Base-by-base conservation (phyloP, 1,284 basidiomycete species). In the Puccinia novopanici region DNA sequence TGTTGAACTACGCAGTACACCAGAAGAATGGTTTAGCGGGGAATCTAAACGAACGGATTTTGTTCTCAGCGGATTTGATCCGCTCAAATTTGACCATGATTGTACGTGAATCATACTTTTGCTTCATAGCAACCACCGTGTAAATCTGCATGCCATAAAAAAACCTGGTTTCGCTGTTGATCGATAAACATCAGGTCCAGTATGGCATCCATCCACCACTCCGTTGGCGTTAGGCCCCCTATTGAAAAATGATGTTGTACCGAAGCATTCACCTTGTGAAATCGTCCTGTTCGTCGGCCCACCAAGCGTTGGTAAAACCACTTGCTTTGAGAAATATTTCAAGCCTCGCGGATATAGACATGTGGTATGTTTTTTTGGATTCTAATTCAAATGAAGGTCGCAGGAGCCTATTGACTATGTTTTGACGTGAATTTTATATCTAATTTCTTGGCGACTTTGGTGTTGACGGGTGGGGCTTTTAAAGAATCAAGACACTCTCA, bases 241-340 rank as follows among this genome's bases (percentile, higher is more conserved):
- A 2, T 4, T 83, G 85, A 0, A 83, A 84, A 27, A 81, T 83
- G 54, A 82, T 84, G 24, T 82, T 82, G 19, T 30, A 13, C 71
- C 71, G 24, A 82, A 82, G 12, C 57, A 65, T n/a, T 48, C 67
- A 9, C 34, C 61, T 63, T 82, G 84, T 73, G 88, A 89, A 81
- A 87, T 97, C 1, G 90, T 98, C 1, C 82, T 98, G 9, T 94
- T 98, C 83, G 92, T 94, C 8, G 96, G 95, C 17, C 91, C 90
- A 76, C 95, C 96, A 0, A 91, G 91, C 70, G 87, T 93, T 0
- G 95, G 95, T 61, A 98, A 98, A 86, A 91, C 93, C 0, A 89
- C 90, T 0, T 92, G 95, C 85, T 98, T 89, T 86, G 87, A 87
- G 15, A 88, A 86, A 54, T 87, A 93, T 84, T 95, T 98, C 84